Evolutionary conservation across 306 rosid species (phyloP).

Genomic region (Rosa lucieae): DNA sequence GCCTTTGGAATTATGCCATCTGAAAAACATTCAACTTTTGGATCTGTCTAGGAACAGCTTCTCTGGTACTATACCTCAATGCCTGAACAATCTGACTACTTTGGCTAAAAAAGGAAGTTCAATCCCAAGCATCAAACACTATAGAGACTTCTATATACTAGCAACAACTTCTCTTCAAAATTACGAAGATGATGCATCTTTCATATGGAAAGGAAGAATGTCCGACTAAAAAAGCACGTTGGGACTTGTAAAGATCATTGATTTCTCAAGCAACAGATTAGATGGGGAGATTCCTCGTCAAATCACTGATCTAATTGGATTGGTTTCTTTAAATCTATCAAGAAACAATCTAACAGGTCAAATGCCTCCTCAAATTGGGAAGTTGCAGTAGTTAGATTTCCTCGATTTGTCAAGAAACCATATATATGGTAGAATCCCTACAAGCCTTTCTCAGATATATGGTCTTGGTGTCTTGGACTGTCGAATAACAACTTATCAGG

Average conservation of each 20-base stretch:
- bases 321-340: slow-evolving; percentile 25
- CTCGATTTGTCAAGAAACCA: slow-evolving; percentile 15
- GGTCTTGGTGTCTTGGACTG: slow-evolving; percentile 1
- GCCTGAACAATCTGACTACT: background rate
- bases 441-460: background rate
- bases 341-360: background rate
- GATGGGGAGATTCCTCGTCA: slow-evolving; percentile 3
- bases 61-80: background rate
- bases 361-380: slow-evolving; percentile 11
- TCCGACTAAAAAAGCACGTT: background rate
- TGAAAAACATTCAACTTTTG: background rate
- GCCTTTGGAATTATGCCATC: background rate
- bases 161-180: no score
- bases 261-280: slow-evolving; percentile 18
- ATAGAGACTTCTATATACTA: no score
- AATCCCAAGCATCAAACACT: background rate
- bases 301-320: slow-evolving; percentile 6
- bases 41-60: background rate
- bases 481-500: slow-evolving; percentile 24
- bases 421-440: background rate
- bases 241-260: slow-evolving; percentile 7
- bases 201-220: background rate
- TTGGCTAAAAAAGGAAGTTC: background rate
- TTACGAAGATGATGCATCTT: background rate
- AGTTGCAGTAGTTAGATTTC: background rate